A percentile compares a stretch with the other conserved stretches of the same genome.
Evolutionary conservation across 2,329 filamentous ascomycete genomes (phyloP).

Genomic region (Aspergillus sp.): DNA sequence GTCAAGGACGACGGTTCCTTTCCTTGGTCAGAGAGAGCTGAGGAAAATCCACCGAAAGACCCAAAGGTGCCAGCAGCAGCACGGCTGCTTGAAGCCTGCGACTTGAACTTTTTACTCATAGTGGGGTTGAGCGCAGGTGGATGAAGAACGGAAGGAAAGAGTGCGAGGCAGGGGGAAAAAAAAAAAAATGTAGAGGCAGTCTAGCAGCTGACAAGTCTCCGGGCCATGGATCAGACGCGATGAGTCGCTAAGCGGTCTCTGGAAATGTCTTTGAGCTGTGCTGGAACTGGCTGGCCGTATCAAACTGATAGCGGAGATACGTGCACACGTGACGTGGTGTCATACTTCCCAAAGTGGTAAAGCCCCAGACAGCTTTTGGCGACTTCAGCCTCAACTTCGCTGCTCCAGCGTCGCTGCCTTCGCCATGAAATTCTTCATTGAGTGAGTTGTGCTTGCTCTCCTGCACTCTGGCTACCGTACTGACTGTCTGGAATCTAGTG

Average conservation of each 20-base stretch:
- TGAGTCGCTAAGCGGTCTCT: too few relatives aligned
- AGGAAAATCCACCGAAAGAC: slow-evolving; percentile 35
- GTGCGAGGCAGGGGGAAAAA: slow-evolving; percentile 11
- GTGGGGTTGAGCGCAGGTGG: slow-evolving; percentile 18
- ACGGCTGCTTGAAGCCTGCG: slow-evolving; percentile 55
- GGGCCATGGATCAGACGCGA: neutral
- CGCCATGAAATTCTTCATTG: slow-evolving; percentile 72
- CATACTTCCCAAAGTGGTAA: slow-evolving; percentile 24
- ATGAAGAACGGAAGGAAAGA: slow-evolving; percentile 14
- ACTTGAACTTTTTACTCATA: slow-evolving; percentile 56
- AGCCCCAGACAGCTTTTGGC: slow-evolving; percentile 13
- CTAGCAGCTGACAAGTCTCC: too few relatives aligned
- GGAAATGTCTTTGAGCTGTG: too few relatives aligned
- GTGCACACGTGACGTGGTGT: slow-evolving; percentile 25
- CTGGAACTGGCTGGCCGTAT: too few relatives aligned
- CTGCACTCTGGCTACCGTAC: too few relatives aligned
- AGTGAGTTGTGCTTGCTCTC: slow-evolving; percentile 38
- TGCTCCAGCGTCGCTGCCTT: slow-evolving; percentile 12
- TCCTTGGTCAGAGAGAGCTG: slow-evolving; percentile 28
- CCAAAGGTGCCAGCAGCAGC: slow-evolving; percentile 44
- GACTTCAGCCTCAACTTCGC: slow-evolving; percentile 6
- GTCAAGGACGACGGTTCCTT: slow-evolving; percentile 58
- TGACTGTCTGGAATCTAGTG: slow-evolving; percentile 32
- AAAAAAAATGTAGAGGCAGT: slow-evolving; percentile 3
- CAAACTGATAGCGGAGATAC: slow-evolving; percentile 19